Base-by-base conservation (phyloP, 2,329 filamentous ascomycete species). In the Xylaria sp. region DNA sequence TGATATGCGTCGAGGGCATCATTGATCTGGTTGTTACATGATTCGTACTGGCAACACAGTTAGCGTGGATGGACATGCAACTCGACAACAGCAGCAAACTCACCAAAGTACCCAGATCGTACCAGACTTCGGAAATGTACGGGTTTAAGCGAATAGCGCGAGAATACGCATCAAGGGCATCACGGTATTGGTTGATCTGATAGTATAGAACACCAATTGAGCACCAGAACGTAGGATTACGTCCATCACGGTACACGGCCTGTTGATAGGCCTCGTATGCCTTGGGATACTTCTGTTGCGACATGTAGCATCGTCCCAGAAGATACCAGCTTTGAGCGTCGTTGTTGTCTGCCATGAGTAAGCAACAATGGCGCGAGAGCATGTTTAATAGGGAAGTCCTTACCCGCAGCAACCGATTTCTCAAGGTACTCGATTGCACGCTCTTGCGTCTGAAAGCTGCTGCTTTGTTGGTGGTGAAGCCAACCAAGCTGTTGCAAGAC, bases 261-360 rank as follows among this genome's bases (percentile, higher is more conserved):
- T 99, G 94, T 73, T 99, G 94, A 75, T 97, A 97, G 4, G 94
- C 93, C 73, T 99, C 94, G 70, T 97, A 97, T 0, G 94, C 94
- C 75, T 97, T 97, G 70, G 93, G 93, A 70, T 97, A 97, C 75
- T 97, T 97, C 74, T 96, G 91, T 76, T 97, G 93, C 66, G 93
- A 95, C 94, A 99, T 97, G 80, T 97, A 99, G 79, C 94, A 97
- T 68, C 94, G 87, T 49, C 94, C 94, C 55, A 99, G 86, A 34
- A 99, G 83, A 75, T 99, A 99, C 94, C 94, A 99, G 77, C 93
- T 97, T 76, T 97, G 94, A 23, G 94, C 92, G 76, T 97, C 94
- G 65, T 82, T 89, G 76, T 96, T 92, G 71, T 99, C 93, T 93
- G 73, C 61, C 54, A 58, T 48, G 57, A 61, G 69, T 78, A 59